Percentiles rank a stretch among this genome's conserved stretches.
These are phyloP conservation scores for Penicillium angulare DNA, from an alignment of 495 filamentous ascomycete genomes.

Conservation along the genomic window DNA sequence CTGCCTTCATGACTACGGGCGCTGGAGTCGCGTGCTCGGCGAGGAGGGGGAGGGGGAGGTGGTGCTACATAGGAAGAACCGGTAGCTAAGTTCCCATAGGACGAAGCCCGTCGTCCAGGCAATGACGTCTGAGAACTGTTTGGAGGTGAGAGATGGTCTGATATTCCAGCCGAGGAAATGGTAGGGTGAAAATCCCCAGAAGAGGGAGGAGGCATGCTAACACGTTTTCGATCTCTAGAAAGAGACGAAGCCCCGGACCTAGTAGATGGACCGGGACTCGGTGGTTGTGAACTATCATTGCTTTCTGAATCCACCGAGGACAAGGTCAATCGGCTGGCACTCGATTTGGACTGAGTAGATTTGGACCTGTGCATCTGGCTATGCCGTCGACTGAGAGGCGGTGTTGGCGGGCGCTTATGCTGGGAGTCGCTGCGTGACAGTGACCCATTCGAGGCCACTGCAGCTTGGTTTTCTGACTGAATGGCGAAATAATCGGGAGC, in stretches of 20 bases:
- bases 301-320: conserved; percentile 24
- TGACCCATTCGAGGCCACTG: conserved; percentile 20
- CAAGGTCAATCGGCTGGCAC: conserved; percentile 29
- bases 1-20: conserved; percentile 44
- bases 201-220: conserved; percentile 25
- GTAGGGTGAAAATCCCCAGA: conserved; percentile 11
- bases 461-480: conserved; percentile 8
- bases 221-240: conserved; percentile 19
- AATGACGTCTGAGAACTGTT: conserved; percentile 6
- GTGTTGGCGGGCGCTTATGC: conserved; percentile 49
- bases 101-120: conserved; percentile 20
- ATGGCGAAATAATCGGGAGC: conserved; percentile 37
- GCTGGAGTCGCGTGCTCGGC: conserved; percentile 54
- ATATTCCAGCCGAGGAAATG: background rate
- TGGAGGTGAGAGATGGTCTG: conserved; percentile 10
- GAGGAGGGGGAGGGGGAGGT: conserved; percentile 62
- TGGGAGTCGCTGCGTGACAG: conserved; percentile 39
- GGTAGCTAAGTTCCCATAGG: conserved; percentile 29
- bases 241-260: conserved; percentile 7
- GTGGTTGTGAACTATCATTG: conserved; percentile 28
- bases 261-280: conserved; percentile 31
- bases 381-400: conserved; percentile 47
- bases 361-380: conserved; percentile 47
- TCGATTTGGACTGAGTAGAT: conserved; percentile 35
- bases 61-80: conserved; percentile 25